Conservation (phyloP, 2,329 filamentous ascomycete genomes). For the Trichoderma gracile region DNA sequence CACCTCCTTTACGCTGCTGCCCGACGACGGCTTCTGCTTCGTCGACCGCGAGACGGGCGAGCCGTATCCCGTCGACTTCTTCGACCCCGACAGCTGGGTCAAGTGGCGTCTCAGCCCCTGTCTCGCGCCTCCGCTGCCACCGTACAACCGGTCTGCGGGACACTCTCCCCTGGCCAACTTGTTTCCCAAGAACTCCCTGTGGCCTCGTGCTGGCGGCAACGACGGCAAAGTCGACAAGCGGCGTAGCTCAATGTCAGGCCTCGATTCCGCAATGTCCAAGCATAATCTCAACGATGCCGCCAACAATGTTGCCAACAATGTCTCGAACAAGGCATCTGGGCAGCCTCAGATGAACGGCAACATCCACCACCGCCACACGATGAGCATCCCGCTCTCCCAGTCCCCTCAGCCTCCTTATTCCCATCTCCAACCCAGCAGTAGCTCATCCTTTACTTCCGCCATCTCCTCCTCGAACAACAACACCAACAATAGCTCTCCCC, state of each 20-base stretch:
- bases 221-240: slow-evolving; percentile 45
- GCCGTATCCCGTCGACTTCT: slow-evolving; percentile 81
- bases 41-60: slow-evolving; percentile 79
- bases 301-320: neutral
- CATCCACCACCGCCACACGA: slow-evolving; percentile 24
- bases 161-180: slow-evolving; percentile 51
- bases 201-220: slow-evolving; percentile 46
- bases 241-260: slow-evolving; percentile 6
- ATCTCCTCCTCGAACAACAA: no score
- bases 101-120: slow-evolving; percentile 78
- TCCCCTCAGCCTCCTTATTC: neutral
- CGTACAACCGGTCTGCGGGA: slow-evolving; percentile 46
- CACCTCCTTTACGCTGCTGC: slow-evolving; percentile 81
- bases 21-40: slow-evolving; percentile 85
- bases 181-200: slow-evolving; percentile 45
- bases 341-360: slow-evolving; percentile 33
- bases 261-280: neutral
- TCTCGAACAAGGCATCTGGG: slow-evolving; percentile 46
- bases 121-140: slow-evolving; percentile 65
- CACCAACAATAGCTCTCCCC: slow-evolving; percentile 23
- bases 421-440: no score
- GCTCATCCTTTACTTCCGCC: no score
- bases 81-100: slow-evolving; percentile 75
- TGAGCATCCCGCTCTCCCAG: slow-evolving; percentile 8
- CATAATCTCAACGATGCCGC: no score